These are phyloP conservation scores for Epichloe uncinata DNA, from an alignment of 2,329 filamentous ascomycete genomes.

Conservation along the genomic window DNA sequence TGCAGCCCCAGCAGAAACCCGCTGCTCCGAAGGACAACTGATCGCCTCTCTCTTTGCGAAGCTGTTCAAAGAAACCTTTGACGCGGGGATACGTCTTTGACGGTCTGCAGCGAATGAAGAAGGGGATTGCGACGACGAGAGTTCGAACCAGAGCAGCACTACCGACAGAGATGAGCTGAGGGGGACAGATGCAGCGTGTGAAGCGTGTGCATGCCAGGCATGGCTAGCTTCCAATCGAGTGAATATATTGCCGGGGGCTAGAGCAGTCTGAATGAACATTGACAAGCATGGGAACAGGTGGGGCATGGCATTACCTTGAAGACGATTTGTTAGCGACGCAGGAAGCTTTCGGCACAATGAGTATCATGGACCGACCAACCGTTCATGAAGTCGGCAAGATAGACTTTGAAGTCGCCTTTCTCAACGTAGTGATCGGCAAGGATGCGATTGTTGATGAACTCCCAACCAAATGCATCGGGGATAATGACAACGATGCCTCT, in stretches of 20 bases:
- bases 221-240: conserved; percentile 16
- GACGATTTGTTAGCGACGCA: neutral
- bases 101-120: conserved; percentile 17
- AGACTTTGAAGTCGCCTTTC: conserved; percentile 34
- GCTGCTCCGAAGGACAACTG: conserved; percentile 32
- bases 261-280: conserved; percentile 14
- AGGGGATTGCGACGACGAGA: conserved; percentile 17
- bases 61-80: conserved; percentile 21
- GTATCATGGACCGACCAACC: conserved; percentile 11
- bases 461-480: conserved; percentile 42
- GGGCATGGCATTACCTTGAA: neutral
- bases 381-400: conserved; percentile 43
- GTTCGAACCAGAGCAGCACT: conserved; percentile 16
- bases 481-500: conserved; percentile 39
- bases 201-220: neutral
- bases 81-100: conserved; percentile 22
- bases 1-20: conserved; percentile 53
- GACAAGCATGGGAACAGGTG: conserved; percentile 12
- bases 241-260: conserved; percentile 12
- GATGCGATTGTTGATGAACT: conserved; percentile 37
- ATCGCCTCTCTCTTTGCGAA: conserved; percentile 20
- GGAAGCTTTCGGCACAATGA: neutral
- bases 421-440: conserved; percentile 41
- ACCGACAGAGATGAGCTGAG: neutral
- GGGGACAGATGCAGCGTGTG: neutral